Evolutionary conservation across 2,329 filamentous ascomycete species (phyloP), one percentile per base, ranked within the genome.

Genomic region (Penicillium occitanis): DNA sequence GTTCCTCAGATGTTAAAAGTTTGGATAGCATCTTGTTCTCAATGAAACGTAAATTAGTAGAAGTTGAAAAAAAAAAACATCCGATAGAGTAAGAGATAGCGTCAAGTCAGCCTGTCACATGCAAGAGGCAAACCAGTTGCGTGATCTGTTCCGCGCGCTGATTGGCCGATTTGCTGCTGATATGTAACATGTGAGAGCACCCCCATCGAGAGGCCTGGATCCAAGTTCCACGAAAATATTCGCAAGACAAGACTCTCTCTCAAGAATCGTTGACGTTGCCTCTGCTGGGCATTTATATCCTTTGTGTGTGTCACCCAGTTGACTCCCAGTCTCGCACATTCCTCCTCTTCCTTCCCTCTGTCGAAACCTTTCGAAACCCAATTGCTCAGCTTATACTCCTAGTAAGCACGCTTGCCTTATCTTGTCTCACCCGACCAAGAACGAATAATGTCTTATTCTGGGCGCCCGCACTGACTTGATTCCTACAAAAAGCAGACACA

Each of bases 61-160:
- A 46, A 22, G 7, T 11, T 33, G 4, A 2, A 4, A 8, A 11
- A 44, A 44, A 44, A 44, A 11, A 10, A 19, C 8, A 46, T 46
- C 42, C 11, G 22, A 50, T 14, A 28, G 22, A 50, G 5, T 25
- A 14, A n/a, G 13, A 17, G 14, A 28, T 17, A 48, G 10, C 30
- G 10, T n/a, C 25, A 10, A 19, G 51, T 17, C 22, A 59, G 25
- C 19, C 50, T 37, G 53, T 67, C 65, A 67, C 65, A 67, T 67
- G 65, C 65, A 55, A 64, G 61, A 64, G 46, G 61, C 65, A 40
- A 67, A 46, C 28, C 28, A 6, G 14, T 30, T 66, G 51, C 59
- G 59, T 62, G 65, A 40, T 58, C 62, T 11, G 46, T 14, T 33
- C 22, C 5, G 30, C 14, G n/a, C 33, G n/a, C 37, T 50, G 33